Evolutionary conservation across 768 basidiomycete species (phyloP).

Genomic region (Guyanaporus albipodus): DNA sequence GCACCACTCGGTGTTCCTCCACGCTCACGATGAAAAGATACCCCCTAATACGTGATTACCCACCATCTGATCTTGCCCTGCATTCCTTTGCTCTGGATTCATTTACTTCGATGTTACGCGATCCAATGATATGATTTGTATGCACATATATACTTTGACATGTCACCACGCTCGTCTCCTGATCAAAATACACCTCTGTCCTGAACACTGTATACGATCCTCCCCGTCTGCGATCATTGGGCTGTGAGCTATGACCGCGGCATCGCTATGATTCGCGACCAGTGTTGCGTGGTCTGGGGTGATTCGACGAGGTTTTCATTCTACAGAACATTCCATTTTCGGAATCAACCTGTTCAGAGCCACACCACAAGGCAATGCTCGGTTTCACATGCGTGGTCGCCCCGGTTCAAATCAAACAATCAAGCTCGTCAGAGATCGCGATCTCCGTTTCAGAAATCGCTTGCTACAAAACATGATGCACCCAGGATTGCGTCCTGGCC

Average conservation of each 20-base stretch:
- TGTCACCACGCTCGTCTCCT: constrained; percentile 4
- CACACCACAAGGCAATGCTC: constrained; percentile 16
- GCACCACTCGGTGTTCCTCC: constrained; percentile 15
- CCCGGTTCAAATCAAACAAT: too few relatives aligned
- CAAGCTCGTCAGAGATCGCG: constrained; percentile 7
- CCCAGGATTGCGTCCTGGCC: constrained; percentile 3
- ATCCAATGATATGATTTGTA: constrained; percentile 29
- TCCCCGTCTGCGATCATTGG: constrained; percentile 10
- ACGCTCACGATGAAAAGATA: constrained; percentile 27
- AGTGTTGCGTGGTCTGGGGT: constrained; percentile 3
- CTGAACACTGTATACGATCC: constrained; percentile 12
- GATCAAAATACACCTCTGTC: constrained; percentile 7
- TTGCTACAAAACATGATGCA: constrained; percentile 10
- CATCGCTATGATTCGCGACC: constrained; percentile 16
- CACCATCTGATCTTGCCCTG: constrained; percentile 13
- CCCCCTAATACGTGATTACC: constrained; percentile 34
- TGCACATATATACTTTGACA: constrained; percentile 24
- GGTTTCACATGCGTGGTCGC: constrained; percentile 7
- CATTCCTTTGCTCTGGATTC: constrained; percentile 9
- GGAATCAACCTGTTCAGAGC: constrained; percentile 13
- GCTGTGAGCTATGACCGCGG: constrained; percentile 11
- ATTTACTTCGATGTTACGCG: constrained; percentile 19
- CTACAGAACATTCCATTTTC: constrained; percentile 27
- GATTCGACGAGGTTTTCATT: constrained; percentile 16
- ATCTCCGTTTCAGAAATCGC: constrained; percentile 7